phyloP scores from a whole-genome alignment of 78 protist species.

The Isochrysis galbana region DNA sequence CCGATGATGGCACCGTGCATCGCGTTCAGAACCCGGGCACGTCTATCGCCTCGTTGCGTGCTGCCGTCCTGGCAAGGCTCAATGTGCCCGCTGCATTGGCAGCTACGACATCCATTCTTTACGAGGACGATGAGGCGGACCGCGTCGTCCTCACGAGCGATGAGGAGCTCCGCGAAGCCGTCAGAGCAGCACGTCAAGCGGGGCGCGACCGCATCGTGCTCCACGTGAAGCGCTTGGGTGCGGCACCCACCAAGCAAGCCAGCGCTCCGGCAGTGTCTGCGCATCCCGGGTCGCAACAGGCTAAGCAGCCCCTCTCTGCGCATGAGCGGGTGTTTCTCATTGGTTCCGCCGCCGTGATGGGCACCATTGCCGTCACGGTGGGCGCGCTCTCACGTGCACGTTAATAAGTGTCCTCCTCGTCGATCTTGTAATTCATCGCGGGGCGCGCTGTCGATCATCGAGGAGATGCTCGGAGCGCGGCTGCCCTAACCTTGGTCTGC shows the following conservation, averaged over 20 bases:
- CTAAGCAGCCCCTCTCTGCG: not conserved
- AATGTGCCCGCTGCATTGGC: not conserved
- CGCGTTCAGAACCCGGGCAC: not conserved
- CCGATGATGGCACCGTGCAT: not conserved
- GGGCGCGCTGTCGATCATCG: no score
- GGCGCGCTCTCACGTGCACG: not conserved
- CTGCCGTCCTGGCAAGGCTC: not conserved
- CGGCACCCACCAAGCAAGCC: no score
- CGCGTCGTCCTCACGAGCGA: not conserved
- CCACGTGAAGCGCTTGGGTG: not conserved
- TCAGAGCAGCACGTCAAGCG: not conserved
- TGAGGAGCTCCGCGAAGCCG: conserved; percentile 1
- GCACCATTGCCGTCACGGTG: not conserved
- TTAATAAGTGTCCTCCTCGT: no score
- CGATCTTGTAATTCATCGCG: no score
- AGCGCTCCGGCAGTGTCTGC: not conserved
- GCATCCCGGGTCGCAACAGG: not conserved
- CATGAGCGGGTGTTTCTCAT: not conserved
- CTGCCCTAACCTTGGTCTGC: no score
- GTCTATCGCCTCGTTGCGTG: not conserved
- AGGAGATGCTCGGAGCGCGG: no score
- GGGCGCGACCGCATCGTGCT: not conserved
- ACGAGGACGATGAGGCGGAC: not conserved
- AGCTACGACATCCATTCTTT: not conserved
- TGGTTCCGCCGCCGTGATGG: not conserved